phyloP scores from a whole-genome alignment of 345 rosid species.

The Brassica carinata region DNA sequence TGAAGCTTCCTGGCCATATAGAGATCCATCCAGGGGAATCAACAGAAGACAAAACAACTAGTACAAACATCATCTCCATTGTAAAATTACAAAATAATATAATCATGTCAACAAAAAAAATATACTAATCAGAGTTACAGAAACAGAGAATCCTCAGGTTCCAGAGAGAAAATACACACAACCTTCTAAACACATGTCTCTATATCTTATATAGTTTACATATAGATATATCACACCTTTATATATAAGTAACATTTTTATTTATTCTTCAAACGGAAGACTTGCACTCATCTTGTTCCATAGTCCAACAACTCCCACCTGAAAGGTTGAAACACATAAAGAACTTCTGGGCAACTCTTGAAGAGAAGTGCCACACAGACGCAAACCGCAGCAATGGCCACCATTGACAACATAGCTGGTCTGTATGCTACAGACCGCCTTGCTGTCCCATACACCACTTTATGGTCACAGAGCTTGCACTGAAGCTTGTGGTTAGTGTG shows the following conservation, averaged over 20 bases:
- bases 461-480: slow-evolving; percentile 78
- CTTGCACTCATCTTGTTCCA: slow-evolving; percentile 63
- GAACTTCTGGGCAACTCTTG: slow-evolving; percentile 94
- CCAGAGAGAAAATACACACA: slow-evolving; percentile 31
- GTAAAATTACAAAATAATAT: slow-evolving; percentile 17
- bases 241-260: slow-evolving; percentile 28
- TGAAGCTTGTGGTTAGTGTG: slow-evolving; percentile 39
- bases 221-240: slow-evolving; percentile 37
- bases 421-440: slow-evolving; percentile 71
- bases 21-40: neutral
- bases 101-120: slow-evolving; percentile 32
- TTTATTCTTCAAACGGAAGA: slow-evolving; percentile 2
- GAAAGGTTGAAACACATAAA: slow-evolving; percentile 88
- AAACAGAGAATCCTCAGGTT: slow-evolving; percentile 24
- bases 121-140: slow-evolving; percentile 17
- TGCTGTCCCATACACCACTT: slow-evolving; percentile 49
- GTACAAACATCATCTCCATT: slow-evolving; percentile 17
- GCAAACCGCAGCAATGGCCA: slow-evolving; percentile 94
- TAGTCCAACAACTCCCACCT: slow-evolving; percentile 93
- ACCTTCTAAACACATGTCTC: slow-evolving; percentile 36
- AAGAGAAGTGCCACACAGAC: slow-evolving; percentile 96
- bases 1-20: no score
- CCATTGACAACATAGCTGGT: slow-evolving; percentile 98
- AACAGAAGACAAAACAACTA: neutral
- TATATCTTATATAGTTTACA: slow-evolving; percentile 37